phyloP scores from a whole-genome alignment of 306 rosid genomes.

The Lablab purpureus region DNA sequence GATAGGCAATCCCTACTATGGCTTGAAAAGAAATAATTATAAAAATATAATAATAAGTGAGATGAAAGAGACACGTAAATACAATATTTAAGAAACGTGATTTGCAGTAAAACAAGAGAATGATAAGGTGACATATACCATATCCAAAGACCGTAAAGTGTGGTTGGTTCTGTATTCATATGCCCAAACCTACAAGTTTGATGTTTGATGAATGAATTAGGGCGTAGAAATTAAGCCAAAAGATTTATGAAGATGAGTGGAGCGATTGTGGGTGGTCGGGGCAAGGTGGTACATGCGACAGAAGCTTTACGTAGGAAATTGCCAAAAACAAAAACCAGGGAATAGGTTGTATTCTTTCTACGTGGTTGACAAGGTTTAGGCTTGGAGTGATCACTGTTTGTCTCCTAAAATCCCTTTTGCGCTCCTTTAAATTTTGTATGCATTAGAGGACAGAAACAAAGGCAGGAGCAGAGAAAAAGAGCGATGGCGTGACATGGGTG shows the following conservation, averaged over 20 bases:
- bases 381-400: constrained; percentile 47
- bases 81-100: background rate
- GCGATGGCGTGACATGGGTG: background rate
- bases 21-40: background rate
- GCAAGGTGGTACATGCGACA: constrained; percentile 30
- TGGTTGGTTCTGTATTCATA: background rate
- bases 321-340: constrained; percentile 5
- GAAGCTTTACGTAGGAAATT: background rate
- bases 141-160: too few relatives aligned
- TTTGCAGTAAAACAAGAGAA: background rate
- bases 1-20: background rate
- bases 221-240: background rate
- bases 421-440: constrained; percentile 42
- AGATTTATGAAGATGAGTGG: background rate
- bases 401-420: constrained; percentile 32
- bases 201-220: too few relatives aligned
- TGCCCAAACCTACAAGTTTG: background rate
- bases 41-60: background rate
- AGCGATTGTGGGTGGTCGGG: constrained; percentile 38
- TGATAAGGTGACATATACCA: background rate
- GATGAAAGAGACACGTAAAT: constrained; percentile 3
- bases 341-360: constrained; percentile 8
- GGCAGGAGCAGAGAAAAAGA: background rate
- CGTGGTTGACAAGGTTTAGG: constrained; percentile 24
- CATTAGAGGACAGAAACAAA: constrained; percentile 27